Base-by-base conservation (phyloP, 2,329 filamentous ascomycete species). In the Microdochium bolleyi region DNA sequence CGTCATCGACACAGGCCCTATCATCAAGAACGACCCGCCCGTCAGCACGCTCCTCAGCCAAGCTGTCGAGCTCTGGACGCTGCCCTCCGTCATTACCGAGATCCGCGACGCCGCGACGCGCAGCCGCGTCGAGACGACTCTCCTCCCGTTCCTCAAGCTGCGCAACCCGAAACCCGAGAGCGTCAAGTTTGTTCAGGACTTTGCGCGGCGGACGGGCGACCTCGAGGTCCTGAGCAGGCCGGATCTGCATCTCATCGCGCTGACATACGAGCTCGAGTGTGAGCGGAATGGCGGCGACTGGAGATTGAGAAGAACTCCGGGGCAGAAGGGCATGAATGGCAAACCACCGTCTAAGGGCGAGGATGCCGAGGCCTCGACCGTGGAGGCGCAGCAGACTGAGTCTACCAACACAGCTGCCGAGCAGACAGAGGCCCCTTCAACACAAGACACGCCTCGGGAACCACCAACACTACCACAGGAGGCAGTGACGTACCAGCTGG, bases 261-360 rank as follows among this genome's bases (percentile, higher is more conserved):
- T 99, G 53, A 88, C 90, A 1, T 97, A 97, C 67, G 94, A 99
- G 67, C 67, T 97, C n/a, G 92, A 97, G 62, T 88, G 89, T 62
- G 92, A 97, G 73, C 77, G 85, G 54, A 95, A 95, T 66, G 83
- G 85, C n/a, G 92, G 92, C 2, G 85, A 95, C 66, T 95, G 89
- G 87, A 81, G 92, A 55, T 64, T 96, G 67, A 79, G 92, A 56
- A 88, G 80, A 54, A 79, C 81, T 2, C 92, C 92, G 0, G 87
- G 85, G 1, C 91, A 96, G 67, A 92, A 91, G 68, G 69, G 79
- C 1, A 65, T 92, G 53, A 92, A 92, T 65, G 88, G 88, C 2
- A 79, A 78, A 58, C 80, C 84, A 9, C 82, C 83, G 1, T 67
- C 62, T 1, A 76, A 72, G 56, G 67, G 66, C 14, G 41, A 16